A percentile compares a stretch with the other conserved stretches of the same genome.
These are phyloP conservation scores for Neurospora sp. DNA, from an alignment of 495 filamentous ascomycete genomes.

Conservation along the genomic window DNA sequence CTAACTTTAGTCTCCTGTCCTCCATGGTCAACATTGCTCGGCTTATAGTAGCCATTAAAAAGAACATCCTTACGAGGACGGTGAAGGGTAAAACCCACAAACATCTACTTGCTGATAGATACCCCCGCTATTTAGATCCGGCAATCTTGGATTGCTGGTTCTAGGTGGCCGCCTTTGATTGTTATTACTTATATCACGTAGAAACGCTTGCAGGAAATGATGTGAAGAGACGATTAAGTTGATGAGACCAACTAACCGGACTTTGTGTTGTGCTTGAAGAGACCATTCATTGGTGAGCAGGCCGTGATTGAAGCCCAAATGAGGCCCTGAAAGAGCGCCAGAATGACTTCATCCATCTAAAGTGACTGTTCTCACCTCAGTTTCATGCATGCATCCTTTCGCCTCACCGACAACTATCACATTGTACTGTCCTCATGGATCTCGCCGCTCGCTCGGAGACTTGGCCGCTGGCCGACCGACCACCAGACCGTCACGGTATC, in stretches of 20 bases:
- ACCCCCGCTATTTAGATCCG: background rate
- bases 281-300: background rate
- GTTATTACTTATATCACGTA: background rate
- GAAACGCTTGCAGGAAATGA: background rate
- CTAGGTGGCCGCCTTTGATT: background rate
- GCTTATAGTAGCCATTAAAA: background rate
- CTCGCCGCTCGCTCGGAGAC: background rate
- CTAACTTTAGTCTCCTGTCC: background rate
- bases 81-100: background rate
- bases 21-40: background rate
- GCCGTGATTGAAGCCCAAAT: background rate
- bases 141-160: background rate
- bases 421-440: background rate
- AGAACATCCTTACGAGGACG: background rate
- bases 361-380: background rate
- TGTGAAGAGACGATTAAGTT: background rate
- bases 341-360: background rate
- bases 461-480: background rate
- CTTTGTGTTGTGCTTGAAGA: background rate
- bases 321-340: background rate
- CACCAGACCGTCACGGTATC: background rate
- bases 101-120: background rate
- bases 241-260: background rate
- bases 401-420: background rate
- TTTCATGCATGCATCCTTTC: background rate